Evolutionary conservation across 2,329 filamentous ascomycete species (phyloP), one percentile per base, ranked within the genome.

Genomic region (Gaeumannomyces tritici): DNA sequence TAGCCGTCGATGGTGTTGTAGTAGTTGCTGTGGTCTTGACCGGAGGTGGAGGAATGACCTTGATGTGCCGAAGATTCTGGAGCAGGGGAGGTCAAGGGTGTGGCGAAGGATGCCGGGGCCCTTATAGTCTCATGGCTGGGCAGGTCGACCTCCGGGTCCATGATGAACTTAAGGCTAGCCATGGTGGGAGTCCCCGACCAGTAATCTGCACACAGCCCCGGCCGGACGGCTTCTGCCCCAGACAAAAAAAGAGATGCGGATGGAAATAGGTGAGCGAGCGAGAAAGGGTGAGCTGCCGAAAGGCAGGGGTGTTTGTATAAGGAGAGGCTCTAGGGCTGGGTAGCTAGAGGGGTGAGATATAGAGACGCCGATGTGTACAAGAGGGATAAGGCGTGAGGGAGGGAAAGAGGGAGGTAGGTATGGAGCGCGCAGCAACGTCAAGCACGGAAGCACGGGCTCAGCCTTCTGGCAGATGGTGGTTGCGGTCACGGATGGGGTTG

Each of bases 141-240:
- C 63, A 76, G 70, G 68, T 80, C 80, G 67, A 82, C 79, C 68
- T 80, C 78, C 69, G 76, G 74, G 71, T 83, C 82, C 78, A 84
- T 83, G 71, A 84, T 84, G 69, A 80, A 80, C 69, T 77, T 78
- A 66, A 84, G 76, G 70, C 79, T 82, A 67, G 80, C 76, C 81
- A 84, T 83, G 74, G 72, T 73, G 71, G 72, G 64, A 67, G 69
- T 72, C 69, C 66, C 73, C 72, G 76, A 73, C 69, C 73, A 74
- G 75, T 73, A 76, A 72, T 71, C 54, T 62, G 63, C 62, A 74
- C 77, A 79, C 78, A 79, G 77, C 77, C 77, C 73, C 67, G 74
- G 73, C 74, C 71, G 72, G 73, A 47, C 51, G 59, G 28, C 42
- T 28, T 67, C 63, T 57, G 68, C 65, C 66, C 67, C 65, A 68